Percentiles rank a stretch among this genome's conserved stretches.
Evolutionary conservation across 2,329 filamentous ascomycete genomes (phyloP).

Genomic region (Akanthomyces dipterigenus): DNA sequence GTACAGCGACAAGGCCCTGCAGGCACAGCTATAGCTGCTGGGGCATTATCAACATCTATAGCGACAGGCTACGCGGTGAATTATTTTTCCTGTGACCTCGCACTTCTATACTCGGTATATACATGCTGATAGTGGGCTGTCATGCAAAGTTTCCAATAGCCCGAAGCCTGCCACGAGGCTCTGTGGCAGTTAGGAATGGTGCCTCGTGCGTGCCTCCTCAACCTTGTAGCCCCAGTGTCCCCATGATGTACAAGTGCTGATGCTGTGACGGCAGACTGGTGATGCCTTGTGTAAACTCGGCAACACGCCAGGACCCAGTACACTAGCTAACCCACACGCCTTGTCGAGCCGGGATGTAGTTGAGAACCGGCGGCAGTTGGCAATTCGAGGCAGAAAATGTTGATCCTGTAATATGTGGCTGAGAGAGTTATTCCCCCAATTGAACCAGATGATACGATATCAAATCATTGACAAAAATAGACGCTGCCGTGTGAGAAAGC

Average conservation of each 20-base stretch:
- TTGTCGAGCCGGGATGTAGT: neutral
- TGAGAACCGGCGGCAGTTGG: neutral
- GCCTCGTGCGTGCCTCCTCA: neutral
- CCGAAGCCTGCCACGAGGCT: neutral
- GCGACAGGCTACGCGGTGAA: neutral
- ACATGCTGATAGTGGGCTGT: neutral
- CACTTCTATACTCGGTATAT: too few species aligned
- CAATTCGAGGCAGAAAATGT: neutral
- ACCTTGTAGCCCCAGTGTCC: neutral
- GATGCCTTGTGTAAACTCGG: neutral
- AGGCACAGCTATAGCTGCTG: neutral
- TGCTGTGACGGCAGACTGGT: neutral
- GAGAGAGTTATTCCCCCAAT: too few species aligned
- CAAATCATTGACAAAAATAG: neutral
- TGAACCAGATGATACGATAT: neutral
- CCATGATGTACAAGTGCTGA: constrained; percentile 1
- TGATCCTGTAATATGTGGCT: neutral
- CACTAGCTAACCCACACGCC: neutral
- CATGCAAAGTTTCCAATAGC: neutral
- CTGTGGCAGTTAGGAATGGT: neutral
- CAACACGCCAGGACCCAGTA: neutral
- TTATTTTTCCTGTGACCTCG: neutral
- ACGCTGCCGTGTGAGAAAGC: neutral
- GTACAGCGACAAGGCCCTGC: neutral
- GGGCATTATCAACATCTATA: neutral